phyloP scores from a whole-genome alignment of 495 filamentous ascomycete genomes.

The Trichocladium uniseriatum region DNA sequence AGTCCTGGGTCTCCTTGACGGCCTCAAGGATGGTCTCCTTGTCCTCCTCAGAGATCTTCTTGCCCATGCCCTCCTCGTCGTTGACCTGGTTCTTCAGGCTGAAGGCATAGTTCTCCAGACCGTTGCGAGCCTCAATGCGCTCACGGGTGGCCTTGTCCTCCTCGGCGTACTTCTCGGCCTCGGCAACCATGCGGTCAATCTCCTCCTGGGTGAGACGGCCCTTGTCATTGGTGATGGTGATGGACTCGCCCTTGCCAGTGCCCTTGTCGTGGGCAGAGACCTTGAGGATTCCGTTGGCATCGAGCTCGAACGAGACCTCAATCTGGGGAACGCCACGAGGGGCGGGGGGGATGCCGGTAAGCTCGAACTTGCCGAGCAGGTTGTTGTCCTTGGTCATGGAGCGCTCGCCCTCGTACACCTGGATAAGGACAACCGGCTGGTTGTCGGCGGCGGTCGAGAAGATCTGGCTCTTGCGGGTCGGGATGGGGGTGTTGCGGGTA shows the following conservation, averaged over 20 bases:
- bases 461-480: slow-evolving; percentile 93
- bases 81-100: slow-evolving; percentile 98
- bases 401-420: slow-evolving; percentile 95
- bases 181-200: slow-evolving; percentile 95
- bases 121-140: slow-evolving; percentile 91
- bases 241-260: slow-evolving; percentile 90
- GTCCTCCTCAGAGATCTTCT: slow-evolving; percentile 97
- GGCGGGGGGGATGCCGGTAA: slow-evolving; percentile 87
- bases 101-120: slow-evolving; percentile 94
- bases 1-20: slow-evolving; percentile 94
- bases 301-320: slow-evolving; percentile 93
- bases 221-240: slow-evolving; percentile 98
- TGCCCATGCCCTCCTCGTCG: slow-evolving; percentile 89
- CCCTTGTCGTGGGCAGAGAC: slow-evolving; percentile 94
- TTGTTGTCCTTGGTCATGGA: slow-evolving; percentile 97
- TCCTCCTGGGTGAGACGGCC: slow-evolving; percentile 91
- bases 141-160: slow-evolving; percentile 96
- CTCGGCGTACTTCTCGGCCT: slow-evolving; percentile 96
- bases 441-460: slow-evolving; percentile 98
- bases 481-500: slow-evolving; percentile 89
- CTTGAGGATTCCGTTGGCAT: slow-evolving; percentile 97
- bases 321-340: slow-evolving; percentile 96
- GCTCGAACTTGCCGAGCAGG: slow-evolving; percentile 93
- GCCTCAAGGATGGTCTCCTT: slow-evolving; percentile 95
- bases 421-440: slow-evolving; percentile 94